Percentiles rank a stretch among this genome's conserved stretches.
These are phyloP conservation scores for Aspergillus phoenicis DNA, from an alignment of 2,329 filamentous ascomycete genomes.

Conservation along the genomic window DNA sequence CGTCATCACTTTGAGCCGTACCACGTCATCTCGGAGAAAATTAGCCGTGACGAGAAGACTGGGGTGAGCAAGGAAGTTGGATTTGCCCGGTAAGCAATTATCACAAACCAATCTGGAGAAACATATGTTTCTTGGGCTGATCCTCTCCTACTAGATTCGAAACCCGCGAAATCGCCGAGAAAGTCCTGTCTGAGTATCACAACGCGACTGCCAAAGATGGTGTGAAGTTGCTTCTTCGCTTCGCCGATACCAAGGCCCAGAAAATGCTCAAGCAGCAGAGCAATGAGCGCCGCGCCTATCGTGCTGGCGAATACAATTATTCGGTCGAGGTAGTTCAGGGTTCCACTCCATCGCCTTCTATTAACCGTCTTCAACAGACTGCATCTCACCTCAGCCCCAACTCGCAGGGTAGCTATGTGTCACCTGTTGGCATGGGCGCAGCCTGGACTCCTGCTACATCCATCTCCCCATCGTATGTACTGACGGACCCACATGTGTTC, in stretches of 20 bases:
- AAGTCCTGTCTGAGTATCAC: slow-evolving; percentile 84
- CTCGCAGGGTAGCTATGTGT: slow-evolving; percentile 47
- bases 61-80: slow-evolving; percentile 95
- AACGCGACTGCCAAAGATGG: slow-evolving; percentile 77
- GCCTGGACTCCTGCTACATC: slow-evolving; percentile 53
- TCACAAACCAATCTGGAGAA: background rate
- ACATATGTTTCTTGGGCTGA: slow-evolving; percentile 9
- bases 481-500: slow-evolving; percentile 2
- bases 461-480: slow-evolving; percentile 51
- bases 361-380: slow-evolving; percentile 45
- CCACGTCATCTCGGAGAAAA: slow-evolving; percentile 86
- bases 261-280: slow-evolving; percentile 97
- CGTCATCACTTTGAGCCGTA: slow-evolving; percentile 60
- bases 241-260: slow-evolving; percentile 93
- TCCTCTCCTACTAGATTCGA: slow-evolving; percentile 69
- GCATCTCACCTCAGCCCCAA: slow-evolving; percentile 45
- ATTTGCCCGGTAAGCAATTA: slow-evolving; percentile 75
- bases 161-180: slow-evolving; percentile 82
- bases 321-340: slow-evolving; percentile 51
- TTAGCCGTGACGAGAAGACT: slow-evolving; percentile 80
- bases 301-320: slow-evolving; percentile 88
- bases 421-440: slow-evolving; percentile 44
- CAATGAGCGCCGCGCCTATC: slow-evolving; percentile 90
- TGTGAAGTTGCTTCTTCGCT: slow-evolving; percentile 88
- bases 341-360: slow-evolving; percentile 47